A percentile compares a stretch with the other conserved stretches of the same genome.
Evolutionary conservation across 2,329 filamentous ascomycete genomes (phyloP).

Genomic region (Cladosporium colombiae): DNA sequence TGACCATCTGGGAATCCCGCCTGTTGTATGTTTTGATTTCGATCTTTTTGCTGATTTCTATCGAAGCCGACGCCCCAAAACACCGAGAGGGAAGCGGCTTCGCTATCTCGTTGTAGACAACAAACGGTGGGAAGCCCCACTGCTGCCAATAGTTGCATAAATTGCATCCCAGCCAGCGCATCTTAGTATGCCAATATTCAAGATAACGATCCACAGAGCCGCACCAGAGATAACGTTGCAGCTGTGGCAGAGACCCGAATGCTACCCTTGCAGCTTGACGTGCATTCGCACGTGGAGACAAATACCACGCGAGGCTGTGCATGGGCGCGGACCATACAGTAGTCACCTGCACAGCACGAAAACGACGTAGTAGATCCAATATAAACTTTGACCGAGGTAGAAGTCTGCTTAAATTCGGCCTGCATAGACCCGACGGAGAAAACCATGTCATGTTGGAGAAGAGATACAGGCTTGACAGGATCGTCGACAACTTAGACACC

Average conservation of each 20-base stretch:
- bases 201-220: background rate
- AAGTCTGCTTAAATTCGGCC: conserved; percentile 18
- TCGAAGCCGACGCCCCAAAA: too few relatives aligned
- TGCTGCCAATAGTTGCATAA: background rate
- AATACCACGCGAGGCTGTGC: background rate
- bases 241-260: background rate
- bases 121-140: too few relatives aligned
- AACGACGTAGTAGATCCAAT: background rate
- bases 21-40: too few relatives aligned
- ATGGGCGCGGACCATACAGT: conserved; percentile 1
- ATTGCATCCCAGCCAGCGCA: background rate
- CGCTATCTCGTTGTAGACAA: too few relatives aligned
- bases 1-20: too few relatives aligned
- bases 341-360: background rate
- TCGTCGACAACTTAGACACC: background rate
- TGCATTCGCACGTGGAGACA: background rate
- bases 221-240: background rate
- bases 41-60: too few relatives aligned
- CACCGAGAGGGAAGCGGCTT: too few relatives aligned
- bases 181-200: background rate
- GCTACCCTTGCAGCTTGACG: background rate
- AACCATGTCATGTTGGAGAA: conserved; percentile 3
- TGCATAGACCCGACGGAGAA: conserved; percentile 3
- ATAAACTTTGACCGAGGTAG: conserved; percentile 14
- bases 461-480: background rate